Evolutionary conservation across 768 basidiomycete genomes (phyloP).

Genomic region (Tulasnella sp.): DNA sequence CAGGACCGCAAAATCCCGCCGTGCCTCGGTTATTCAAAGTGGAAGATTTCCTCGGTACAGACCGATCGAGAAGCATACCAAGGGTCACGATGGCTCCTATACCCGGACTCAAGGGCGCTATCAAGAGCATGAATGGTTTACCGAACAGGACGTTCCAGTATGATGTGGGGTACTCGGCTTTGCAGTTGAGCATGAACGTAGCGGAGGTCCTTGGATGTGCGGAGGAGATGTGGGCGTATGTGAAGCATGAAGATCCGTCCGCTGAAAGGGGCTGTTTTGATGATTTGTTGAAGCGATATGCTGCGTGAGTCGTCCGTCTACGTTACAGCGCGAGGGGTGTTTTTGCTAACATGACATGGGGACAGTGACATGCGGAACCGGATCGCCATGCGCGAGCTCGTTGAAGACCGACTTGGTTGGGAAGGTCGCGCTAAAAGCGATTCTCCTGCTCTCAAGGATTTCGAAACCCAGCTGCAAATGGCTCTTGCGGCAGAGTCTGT

Average conservation of each 20-base stretch:
- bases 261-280: slow-evolving; percentile 12
- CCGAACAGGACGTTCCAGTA: slow-evolving; percentile 49
- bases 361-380: slow-evolving; percentile 12
- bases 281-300: slow-evolving; percentile 9
- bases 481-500: background rate
- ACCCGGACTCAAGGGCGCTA: background rate
- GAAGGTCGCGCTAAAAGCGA: background rate
- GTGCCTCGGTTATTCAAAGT: background rate
- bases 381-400: background rate
- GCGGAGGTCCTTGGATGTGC: slow-evolving; percentile 62
- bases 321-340: background rate
- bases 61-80: background rate
- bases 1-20: background rate
- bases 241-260: background rate
- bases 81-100: background rate
- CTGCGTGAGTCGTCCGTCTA: slow-evolving; percentile 1
- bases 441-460: slow-evolving; percentile 2
- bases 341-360: background rate
- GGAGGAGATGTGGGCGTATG: slow-evolving; percentile 66
- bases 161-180: slow-evolving; percentile 51
- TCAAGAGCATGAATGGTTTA: slow-evolving; percentile 6
- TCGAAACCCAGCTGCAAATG: slow-evolving; percentile 3
- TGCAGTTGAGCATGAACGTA: slow-evolving; percentile 54
- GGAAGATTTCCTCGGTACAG: background rate
- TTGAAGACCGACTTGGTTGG: background rate